These are phyloP conservation scores for Ramalina peruviana DNA, from an alignment of 495 filamentous ascomycete genomes.

Conservation along the genomic window DNA sequence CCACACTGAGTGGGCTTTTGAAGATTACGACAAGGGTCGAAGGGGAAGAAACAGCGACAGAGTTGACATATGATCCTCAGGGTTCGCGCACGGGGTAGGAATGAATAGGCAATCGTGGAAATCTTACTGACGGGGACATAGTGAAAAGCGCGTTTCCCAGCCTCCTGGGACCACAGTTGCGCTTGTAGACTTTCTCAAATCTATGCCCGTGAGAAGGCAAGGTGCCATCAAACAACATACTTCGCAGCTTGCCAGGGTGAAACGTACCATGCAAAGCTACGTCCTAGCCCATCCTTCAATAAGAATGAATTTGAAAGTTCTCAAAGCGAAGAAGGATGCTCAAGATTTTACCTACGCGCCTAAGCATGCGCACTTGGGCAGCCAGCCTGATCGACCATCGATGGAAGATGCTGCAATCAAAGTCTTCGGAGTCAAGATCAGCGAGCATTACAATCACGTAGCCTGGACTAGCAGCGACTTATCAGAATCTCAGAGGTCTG, in stretches of 20 bases:
- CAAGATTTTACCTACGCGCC: constrained; percentile 63
- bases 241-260: constrained; percentile 46
- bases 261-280: constrained; percentile 58
- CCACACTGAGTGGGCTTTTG: constrained; percentile 49
- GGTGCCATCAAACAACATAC: constrained; percentile 38
- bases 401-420: constrained; percentile 56
- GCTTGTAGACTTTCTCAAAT: constrained; percentile 51
- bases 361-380: constrained; percentile 10
- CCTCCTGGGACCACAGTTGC: constrained; percentile 70
- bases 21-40: constrained; percentile 57
- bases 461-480: not conserved
- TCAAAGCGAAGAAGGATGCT: constrained; percentile 47
- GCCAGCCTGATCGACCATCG: constrained; percentile 22
- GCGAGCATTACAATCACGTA: constrained; percentile 37
- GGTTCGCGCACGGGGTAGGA: constrained; percentile 36
- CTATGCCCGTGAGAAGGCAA: constrained; percentile 63
- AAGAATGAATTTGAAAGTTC: constrained; percentile 52
- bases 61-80: constrained; percentile 33
- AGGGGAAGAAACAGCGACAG: constrained; percentile 50
- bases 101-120: not conserved
- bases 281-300: constrained; percentile 54
- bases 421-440: constrained; percentile 51
- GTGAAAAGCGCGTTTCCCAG: constrained; percentile 38
- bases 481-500: not conserved
- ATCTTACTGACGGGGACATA: constrained; percentile 5